Conservation (phyloP, 345 rosid genomes). For the Eucalyptus pumila region DNA sequence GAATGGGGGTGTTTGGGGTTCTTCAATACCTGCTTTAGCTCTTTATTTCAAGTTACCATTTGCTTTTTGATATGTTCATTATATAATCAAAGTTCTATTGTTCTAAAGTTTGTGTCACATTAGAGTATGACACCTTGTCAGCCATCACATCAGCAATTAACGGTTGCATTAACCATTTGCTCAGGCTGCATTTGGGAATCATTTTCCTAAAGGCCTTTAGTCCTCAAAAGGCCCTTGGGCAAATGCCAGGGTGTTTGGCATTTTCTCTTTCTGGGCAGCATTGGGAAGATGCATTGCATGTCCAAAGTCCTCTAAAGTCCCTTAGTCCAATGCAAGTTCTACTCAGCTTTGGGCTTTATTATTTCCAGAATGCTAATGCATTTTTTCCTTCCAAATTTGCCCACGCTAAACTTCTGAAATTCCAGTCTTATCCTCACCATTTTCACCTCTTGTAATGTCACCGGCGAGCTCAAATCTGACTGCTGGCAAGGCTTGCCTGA, state of each 20-base stretch:
- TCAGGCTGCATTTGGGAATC: not conserved
- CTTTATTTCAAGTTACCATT: not conserved
- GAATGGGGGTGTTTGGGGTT: not conserved
- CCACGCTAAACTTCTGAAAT: not conserved
- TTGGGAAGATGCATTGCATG: not conserved
- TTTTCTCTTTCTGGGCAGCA: not conserved
- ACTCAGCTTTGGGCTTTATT: not conserved
- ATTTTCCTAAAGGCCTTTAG: not conserved
- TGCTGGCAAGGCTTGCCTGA: not conserved
- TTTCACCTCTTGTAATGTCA: not conserved
- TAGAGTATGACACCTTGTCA: not conserved
- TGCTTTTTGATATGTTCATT: not conserved
- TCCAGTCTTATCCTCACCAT: not conserved
- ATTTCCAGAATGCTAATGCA: not conserved
- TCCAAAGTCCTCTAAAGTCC: not conserved
- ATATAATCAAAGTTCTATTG: not conserved
- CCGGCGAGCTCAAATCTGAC: not conserved
- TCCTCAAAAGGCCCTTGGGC: not conserved
- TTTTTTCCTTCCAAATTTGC: not conserved
- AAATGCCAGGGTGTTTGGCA: not conserved
- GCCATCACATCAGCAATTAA: not conserved
- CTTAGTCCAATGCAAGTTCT: not conserved
- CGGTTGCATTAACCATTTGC: not conserved
- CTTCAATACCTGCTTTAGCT: not conserved
- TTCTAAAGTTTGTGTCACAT: not conserved